phyloP scores from a whole-genome alignment of 208 protist genomes.

The Trypanosoma platydactyli region DNA sequence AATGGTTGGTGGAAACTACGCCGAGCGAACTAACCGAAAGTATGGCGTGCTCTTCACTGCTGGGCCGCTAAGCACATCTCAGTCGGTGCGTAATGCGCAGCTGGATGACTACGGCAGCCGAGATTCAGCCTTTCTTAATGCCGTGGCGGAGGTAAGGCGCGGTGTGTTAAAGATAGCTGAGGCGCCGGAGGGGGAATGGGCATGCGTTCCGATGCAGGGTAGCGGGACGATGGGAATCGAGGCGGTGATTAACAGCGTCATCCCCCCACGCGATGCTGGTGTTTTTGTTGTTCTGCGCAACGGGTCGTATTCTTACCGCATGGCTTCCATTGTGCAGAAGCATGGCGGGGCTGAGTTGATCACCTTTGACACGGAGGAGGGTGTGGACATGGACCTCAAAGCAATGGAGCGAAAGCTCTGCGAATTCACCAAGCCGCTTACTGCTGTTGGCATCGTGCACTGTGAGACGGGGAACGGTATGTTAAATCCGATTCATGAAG shows the following conservation, averaged over 20 bases:
- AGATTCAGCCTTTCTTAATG: slow-evolving; percentile 42
- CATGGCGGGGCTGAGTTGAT: slow-evolving; percentile 33
- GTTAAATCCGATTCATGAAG: slow-evolving; percentile 54
- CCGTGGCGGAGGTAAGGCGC: slow-evolving; percentile 40
- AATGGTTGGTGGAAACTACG: slow-evolving; percentile 28
- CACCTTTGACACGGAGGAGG: slow-evolving; percentile 39
- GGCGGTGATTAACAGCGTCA: slow-evolving; percentile 40
- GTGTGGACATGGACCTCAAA: slow-evolving; percentile 31
- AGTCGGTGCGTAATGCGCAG: slow-evolving; percentile 51
- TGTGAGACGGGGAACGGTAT: slow-evolving; percentile 69
- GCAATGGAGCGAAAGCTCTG: slow-evolving; percentile 28
- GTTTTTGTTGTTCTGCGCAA: slow-evolving; percentile 58
- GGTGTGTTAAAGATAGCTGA: slow-evolving; percentile 40
- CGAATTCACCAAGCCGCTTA: slow-evolving; percentile 14
- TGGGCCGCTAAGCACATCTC: slow-evolving; percentile 46
- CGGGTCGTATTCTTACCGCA: slow-evolving; percentile 58
- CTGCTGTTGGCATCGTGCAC: slow-evolving; percentile 62
- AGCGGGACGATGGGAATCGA: slow-evolving; percentile 67
- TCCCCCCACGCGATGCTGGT: slow-evolving; percentile 24
- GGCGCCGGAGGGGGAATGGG: slow-evolving; percentile 28
- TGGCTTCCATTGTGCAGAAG: slow-evolving; percentile 44
- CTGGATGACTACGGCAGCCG: slow-evolving; percentile 61
- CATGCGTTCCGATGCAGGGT: slow-evolving; percentile 57
- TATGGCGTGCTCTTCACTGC: slow-evolving; percentile 61
- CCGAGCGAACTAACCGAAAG: slow-evolving; percentile 26